Evolutionary conservation across 2,329 filamentous ascomycete species (phyloP).

Genomic region (Penicillium hordei): DNA sequence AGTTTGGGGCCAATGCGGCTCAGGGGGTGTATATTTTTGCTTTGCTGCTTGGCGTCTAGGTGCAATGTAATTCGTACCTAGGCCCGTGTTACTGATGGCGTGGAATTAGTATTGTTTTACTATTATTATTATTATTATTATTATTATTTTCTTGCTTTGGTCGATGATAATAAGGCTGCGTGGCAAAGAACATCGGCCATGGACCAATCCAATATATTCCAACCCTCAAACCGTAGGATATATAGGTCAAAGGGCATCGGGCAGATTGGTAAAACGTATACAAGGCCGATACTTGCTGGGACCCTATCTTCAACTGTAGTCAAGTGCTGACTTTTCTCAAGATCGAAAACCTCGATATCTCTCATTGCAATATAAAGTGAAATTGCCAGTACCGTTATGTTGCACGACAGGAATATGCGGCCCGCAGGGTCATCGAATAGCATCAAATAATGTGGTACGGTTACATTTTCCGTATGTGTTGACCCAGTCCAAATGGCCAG

Average conservation of each 20-base stretch:
- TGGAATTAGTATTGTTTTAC: slow-evolving; percentile 1
- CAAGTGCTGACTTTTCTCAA: background rate
- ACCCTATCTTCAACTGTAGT: background rate
- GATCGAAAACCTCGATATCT: background rate
- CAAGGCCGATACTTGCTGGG: background rate
- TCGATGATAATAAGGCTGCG: background rate
- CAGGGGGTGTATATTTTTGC: background rate
- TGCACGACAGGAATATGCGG: background rate
- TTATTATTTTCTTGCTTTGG: background rate
- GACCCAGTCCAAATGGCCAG: background rate
- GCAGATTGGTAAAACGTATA: background rate
- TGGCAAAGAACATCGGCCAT: background rate
- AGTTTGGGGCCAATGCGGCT: slow-evolving; percentile 10
- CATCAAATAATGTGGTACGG: background rate
- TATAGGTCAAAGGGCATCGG: background rate
- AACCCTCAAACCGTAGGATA: background rate
- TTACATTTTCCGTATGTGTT: background rate
- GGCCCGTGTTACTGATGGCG: background rate
- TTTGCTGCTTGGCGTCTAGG: background rate
- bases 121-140: too few relatives aligned
- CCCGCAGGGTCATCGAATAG: background rate
- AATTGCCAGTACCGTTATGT: background rate
- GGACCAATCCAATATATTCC: background rate
- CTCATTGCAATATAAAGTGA: background rate
- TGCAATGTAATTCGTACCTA: background rate